Evolutionary conservation across 768 basidiomycete genomes (phyloP).

Genomic region (Pisolithus orientalis): DNA sequence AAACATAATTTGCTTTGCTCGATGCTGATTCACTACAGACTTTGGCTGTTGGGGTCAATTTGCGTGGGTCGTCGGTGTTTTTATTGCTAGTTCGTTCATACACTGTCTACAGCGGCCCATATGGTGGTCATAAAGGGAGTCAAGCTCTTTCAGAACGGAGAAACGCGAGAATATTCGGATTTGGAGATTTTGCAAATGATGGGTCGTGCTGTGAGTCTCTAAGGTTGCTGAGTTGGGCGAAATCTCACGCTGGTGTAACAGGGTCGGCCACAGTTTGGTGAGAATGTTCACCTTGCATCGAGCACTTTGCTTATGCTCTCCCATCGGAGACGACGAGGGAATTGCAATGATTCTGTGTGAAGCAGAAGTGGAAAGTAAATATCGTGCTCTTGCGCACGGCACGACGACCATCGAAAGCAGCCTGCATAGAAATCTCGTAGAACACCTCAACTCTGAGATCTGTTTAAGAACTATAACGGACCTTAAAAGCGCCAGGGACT

Average conservation of each 20-base stretch:
- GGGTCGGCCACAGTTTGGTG: constrained; percentile 91
- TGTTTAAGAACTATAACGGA: constrained; percentile 77
- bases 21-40: constrained; percentile 47
- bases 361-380: constrained; percentile 62
- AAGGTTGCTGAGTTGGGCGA: background rate
- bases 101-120: constrained; percentile 61
- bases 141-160: constrained; percentile 64
- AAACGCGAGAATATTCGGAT: constrained; percentile 79
- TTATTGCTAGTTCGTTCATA: background rate
- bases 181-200: constrained; percentile 96
- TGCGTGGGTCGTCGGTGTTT: constrained; percentile 53
- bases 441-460: constrained; percentile 94
- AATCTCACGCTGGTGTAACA: constrained; percentile 20
- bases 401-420: constrained; percentile 79
- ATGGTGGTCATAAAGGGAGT: constrained; percentile 93
- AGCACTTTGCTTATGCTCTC: background rate
- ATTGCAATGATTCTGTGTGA: constrained; percentile 83
- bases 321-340: constrained; percentile 65
- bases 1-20: background rate
- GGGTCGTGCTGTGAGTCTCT: constrained; percentile 70
- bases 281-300: background rate
- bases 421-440: constrained; percentile 75
- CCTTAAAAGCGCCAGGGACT: constrained; percentile 64
- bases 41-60: constrained; percentile 91
- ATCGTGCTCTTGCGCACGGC: constrained; percentile 61